Conservation (phyloP, 352 stramenopile genomes). For the Elongisporangium prolatum region DNA sequence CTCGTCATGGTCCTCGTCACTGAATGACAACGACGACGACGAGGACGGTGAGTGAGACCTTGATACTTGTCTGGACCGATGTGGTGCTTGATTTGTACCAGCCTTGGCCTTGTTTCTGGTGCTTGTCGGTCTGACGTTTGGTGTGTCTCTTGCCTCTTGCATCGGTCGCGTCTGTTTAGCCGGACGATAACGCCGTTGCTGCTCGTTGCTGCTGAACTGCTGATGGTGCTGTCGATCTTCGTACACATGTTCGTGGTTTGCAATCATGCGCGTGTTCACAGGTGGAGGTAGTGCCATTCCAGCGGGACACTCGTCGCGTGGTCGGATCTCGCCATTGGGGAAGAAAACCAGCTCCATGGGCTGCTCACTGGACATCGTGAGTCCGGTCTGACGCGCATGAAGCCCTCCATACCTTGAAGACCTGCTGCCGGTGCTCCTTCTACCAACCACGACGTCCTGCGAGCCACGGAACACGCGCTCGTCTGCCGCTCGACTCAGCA, state of each 20-base stretch:
- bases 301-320: slow-evolving; percentile 46
- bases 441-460: slow-evolving; percentile 46
- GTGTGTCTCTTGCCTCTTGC: background rate
- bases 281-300: slow-evolving; percentile 33
- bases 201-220: background rate
- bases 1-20: background rate
- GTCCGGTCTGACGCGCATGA: slow-evolving; percentile 7
- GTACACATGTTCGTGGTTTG: background rate
- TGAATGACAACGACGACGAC: background rate
- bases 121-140: background rate
- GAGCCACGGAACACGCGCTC: slow-evolving; percentile 62
- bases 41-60: background rate
- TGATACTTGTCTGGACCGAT: background rate
- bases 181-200: background rate
- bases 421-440: slow-evolving; percentile 2
- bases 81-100: background rate
- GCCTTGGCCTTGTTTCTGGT: background rate
- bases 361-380: slow-evolving; percentile 1
- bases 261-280: background rate
- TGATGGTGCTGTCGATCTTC: background rate
- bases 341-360: slow-evolving; percentile 65
- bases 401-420: slow-evolving; percentile 1
- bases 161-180: background rate
- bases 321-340: slow-evolving; percentile 54
- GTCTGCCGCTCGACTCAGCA: slow-evolving; percentile 59